Percentiles rank a stretch among this genome's conserved stretches.
These are phyloP conservation scores for Chaetothyriales sp. DNA, from an alignment of 2,329 filamentous ascomycete genomes.

Conservation along the genomic window DNA sequence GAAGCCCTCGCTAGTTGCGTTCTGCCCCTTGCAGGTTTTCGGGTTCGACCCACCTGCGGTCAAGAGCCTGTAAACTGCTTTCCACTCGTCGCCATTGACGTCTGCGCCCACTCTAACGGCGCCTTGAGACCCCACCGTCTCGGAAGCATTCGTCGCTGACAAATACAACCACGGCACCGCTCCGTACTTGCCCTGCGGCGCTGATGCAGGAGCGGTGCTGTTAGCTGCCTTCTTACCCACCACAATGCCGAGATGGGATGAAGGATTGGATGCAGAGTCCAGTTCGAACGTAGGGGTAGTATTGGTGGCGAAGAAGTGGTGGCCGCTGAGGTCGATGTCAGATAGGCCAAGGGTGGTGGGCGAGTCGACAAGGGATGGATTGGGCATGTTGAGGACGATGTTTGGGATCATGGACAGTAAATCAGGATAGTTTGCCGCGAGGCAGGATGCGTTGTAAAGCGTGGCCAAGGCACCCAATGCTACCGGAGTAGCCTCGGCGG, in stretches of 20 bases:
- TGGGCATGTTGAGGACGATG: conserved; percentile 50
- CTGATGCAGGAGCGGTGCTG: conserved; percentile 48
- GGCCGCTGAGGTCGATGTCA: conserved; percentile 53
- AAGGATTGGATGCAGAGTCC: conserved; percentile 25
- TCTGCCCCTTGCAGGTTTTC: conserved; percentile 54
- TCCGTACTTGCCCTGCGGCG: conserved; percentile 49
- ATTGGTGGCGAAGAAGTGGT: conserved; percentile 64
- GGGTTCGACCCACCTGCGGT: conserved; percentile 73
- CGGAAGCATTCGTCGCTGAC: conserved; percentile 31
- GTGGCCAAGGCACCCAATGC: conserved; percentile 63
- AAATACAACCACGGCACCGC: conserved; percentile 76
- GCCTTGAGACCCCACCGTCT: conserved; percentile 36
- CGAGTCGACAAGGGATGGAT: conserved; percentile 14
- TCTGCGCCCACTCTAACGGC: not conserved
- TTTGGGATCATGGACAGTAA: conserved; percentile 51
- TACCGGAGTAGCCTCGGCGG: conserved; percentile 48
- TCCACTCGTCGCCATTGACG: not conserved
- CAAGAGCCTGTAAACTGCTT: conserved; percentile 59
- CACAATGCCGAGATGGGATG: conserved; percentile 42
- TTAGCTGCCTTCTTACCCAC: conserved; percentile 50
- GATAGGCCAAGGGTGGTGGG: conserved; percentile 36
- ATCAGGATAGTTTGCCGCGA: conserved; percentile 55
- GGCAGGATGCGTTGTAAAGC: conserved; percentile 77
- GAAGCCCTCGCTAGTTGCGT: conserved; percentile 35
- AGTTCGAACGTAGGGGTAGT: conserved; percentile 72